Base-by-base conservation (phyloP, 805 yeast species). In the Ogataea saltuana region DNA sequence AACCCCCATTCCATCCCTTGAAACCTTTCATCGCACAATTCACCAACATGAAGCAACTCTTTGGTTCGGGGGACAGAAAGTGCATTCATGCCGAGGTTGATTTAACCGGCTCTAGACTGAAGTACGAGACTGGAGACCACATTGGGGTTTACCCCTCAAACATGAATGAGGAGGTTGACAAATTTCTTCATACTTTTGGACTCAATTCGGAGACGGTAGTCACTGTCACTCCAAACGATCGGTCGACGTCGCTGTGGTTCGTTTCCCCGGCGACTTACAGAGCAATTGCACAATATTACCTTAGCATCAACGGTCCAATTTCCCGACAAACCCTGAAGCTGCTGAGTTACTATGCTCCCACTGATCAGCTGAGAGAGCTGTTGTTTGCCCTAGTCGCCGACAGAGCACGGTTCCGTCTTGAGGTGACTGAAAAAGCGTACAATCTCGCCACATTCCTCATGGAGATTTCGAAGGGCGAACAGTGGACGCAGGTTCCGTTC, bases 71-170 rank as follows among this genome's bases (percentile, higher is more conserved):
- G 20, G 68, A 64, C 19, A 80, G 95, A 68, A 76, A 78, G 46
- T 88, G 96, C 68, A 75, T 90, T 37, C 96, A 88, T 60, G 75
- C 81, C 43, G 96, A 88, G 61, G 75, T 91, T 50, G 95, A 87
- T 57, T 66, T 86, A 15, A 68, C 83, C 1, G 76, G 70, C 15
- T 75, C 89, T 4, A 80, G 80, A 54, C 70, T 91, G 57, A 80
- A 81, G 53, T 91, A 90, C 64, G 70, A 87, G 34, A 88, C 97
- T 3, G 98, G 98, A 60, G 98, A 91, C 63, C 97, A 91, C 67
- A 68, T 91, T 44, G 97, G 95, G 13, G 70, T 91, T 37, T 85
- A 95, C 86, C 88, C 97, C 21, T 82, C 86, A 17, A 91, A 91
- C 66, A 67, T 87, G 4, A 66, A 75, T 50, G 83, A 76, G 55